phyloP scores from a whole-genome alignment of 129 eudicot species.

The Flaveria linearis region DNA sequence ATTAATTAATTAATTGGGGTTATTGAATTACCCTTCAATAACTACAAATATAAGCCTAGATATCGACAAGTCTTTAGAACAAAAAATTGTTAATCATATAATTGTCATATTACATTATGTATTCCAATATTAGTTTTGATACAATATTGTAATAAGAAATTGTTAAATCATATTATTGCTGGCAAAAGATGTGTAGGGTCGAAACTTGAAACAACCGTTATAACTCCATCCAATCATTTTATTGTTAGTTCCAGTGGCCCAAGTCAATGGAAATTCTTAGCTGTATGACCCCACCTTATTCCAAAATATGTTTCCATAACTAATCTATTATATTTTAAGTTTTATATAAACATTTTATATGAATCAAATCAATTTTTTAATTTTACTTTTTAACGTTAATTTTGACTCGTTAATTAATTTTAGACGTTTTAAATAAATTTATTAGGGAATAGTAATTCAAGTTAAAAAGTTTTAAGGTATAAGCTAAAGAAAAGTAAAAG shows the following conservation, averaged over 20 bases:
- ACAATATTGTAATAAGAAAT: background rate
- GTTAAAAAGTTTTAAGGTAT: too few species aligned
- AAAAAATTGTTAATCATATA: background rate
- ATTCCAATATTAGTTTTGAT: background rate
- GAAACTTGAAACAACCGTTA: constrained; percentile 29
- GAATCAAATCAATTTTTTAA: background rate
- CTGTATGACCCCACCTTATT: constrained; percentile 20
- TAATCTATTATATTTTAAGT: background rate
- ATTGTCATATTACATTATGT: background rate
- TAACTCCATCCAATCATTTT: constrained; percentile 6
- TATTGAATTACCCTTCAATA: too few species aligned
- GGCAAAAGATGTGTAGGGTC: constrained; percentile 31
- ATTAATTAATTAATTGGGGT: too few species aligned
- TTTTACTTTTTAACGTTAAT: background rate
- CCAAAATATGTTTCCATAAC: constrained; percentile 8
- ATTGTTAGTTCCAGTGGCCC: constrained; percentile 35
- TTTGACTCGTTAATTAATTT: background rate
- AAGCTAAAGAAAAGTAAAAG: too few species aligned
- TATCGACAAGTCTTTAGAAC: background rate
- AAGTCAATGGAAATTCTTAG: constrained; percentile 27
- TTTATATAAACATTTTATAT: background rate
- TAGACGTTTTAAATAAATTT: background rate
- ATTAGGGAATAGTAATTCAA: too few species aligned
- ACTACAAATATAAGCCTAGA: background rate
- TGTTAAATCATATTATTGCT: background rate